Conservation (phyloP, 768 basidiomycete genomes). For the Suillus sp. region DNA sequence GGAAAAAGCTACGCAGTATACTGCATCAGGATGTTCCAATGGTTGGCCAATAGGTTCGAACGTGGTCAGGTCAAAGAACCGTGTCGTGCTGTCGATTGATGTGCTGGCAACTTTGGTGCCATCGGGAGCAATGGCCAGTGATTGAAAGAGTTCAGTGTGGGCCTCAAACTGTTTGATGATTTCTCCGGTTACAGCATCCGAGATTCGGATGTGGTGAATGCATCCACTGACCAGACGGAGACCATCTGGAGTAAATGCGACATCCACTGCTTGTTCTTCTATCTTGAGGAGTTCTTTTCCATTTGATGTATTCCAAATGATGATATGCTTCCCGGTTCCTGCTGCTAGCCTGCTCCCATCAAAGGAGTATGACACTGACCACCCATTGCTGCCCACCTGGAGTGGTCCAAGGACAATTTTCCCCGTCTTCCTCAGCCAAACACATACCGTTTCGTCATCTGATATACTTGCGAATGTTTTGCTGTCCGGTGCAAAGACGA, state of each 20-base stretch:
- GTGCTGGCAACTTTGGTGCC: slow-evolving; percentile 1
- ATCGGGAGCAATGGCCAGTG: neutral
- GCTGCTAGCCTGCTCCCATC: slow-evolving; percentile 14
- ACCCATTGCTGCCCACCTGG: neutral
- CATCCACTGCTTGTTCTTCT: neutral
- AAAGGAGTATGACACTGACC: slow-evolving; percentile 7
- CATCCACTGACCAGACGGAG: neutral
- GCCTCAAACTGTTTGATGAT: slow-evolving; percentile 1
- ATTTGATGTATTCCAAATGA: neutral
- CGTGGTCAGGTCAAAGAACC: neutral
- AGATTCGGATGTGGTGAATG: neutral
- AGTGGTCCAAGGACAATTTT: neutral
- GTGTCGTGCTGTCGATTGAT: neutral
- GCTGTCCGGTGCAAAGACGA: slow-evolving; percentile 82
- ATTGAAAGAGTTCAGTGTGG: neutral
- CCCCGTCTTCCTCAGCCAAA: slow-evolving; percentile 1
- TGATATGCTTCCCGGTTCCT: slow-evolving; percentile 9
- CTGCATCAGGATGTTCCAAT: neutral
- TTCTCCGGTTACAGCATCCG: neutral
- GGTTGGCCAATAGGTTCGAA: neutral
- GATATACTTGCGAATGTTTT: neutral
- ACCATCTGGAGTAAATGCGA: slow-evolving; percentile 1
- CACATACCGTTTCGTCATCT: neutral
- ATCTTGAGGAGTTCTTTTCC: slow-evolving; percentile 3
- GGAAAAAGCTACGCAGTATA: neutral